Evolutionary conservation across 2,329 filamentous ascomycete species (phyloP).

Genomic region (Chaetomiaceae sp.): DNA sequence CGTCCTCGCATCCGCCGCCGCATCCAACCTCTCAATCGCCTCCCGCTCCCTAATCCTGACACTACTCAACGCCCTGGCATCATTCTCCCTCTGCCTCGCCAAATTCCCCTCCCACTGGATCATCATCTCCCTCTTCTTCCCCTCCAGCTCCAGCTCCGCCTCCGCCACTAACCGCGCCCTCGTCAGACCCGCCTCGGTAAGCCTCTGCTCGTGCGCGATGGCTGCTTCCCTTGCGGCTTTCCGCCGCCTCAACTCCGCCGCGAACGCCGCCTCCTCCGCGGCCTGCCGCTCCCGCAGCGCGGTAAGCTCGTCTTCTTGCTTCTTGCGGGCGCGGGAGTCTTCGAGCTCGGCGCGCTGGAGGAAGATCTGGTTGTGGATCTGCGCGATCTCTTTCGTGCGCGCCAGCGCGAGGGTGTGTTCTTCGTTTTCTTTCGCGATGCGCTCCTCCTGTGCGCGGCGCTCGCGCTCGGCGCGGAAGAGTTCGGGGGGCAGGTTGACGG

Average conservation of each 20-base stretch:
- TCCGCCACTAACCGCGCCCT: slow-evolving; percentile 43
- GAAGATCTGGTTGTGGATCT: slow-evolving; percentile 48
- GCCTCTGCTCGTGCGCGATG: slow-evolving; percentile 43
- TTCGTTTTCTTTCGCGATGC: slow-evolving; percentile 43
- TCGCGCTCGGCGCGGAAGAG: slow-evolving; percentile 47
- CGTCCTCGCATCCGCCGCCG: slow-evolving; percentile 42
- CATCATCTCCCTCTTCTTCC: slow-evolving; percentile 39
- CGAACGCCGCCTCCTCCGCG: slow-evolving; percentile 43
- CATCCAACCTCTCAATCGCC: slow-evolving; percentile 47
- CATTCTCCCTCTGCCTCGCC: slow-evolving; percentile 43
- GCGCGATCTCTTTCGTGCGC: slow-evolving; percentile 48
- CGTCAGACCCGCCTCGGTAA: slow-evolving; percentile 44
- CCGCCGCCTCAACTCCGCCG: slow-evolving; percentile 35
- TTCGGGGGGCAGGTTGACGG: slow-evolving; percentile 48
- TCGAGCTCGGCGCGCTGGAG: slow-evolving; percentile 48
- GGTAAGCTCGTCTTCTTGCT: slow-evolving; percentile 43
- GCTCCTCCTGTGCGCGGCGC: slow-evolving; percentile 44
- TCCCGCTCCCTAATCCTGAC: slow-evolving; percentile 48
- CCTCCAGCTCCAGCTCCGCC: slow-evolving; percentile 44
- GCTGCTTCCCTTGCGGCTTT: slow-evolving; percentile 35
- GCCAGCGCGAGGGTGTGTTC: slow-evolving; percentile 47
- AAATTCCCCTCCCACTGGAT: slow-evolving; percentile 47
- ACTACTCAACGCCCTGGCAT: slow-evolving; percentile 46
- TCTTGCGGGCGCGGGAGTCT: slow-evolving; percentile 44
- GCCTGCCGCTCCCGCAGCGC: slow-evolving; percentile 42